Conservation (phyloP, 2,329 filamentous ascomycete genomes). For the Ophiostoma angusticollis region DNA sequence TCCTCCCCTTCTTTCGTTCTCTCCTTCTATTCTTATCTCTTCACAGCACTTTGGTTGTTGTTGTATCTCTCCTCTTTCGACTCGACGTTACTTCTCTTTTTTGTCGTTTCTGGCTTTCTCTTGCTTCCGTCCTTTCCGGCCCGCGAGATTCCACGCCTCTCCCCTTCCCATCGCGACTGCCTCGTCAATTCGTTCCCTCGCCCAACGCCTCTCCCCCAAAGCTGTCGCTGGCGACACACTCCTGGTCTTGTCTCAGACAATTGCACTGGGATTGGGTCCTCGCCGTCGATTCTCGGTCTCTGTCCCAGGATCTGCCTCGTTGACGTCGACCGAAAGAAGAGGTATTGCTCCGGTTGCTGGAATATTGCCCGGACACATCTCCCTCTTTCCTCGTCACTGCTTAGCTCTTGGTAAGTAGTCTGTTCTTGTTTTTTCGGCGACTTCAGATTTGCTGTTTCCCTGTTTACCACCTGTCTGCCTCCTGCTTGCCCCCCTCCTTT, state of each 20-base stretch:
- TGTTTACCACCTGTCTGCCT: background rate
- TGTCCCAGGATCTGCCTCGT: conserved; percentile 2
- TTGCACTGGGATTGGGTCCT: conserved; percentile 11
- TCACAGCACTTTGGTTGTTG: too few species aligned
- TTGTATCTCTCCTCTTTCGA: background rate
- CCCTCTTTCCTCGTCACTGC: conserved; percentile 1
- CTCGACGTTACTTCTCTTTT: background rate
- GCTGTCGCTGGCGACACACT: conserved; percentile 11
- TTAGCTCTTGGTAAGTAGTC: background rate
- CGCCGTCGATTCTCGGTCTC: background rate
- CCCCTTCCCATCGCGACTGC: background rate
- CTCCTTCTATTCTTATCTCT: background rate
- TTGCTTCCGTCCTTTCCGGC: background rate
- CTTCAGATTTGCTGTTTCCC: conserved; percentile 4
- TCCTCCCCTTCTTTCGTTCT: background rate
- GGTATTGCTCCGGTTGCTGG: conserved; percentile 18
- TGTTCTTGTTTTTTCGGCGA: background rate
- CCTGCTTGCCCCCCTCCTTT: background rate
- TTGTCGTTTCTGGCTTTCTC: background rate
- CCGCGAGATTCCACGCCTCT: background rate
- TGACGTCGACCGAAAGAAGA: background rate
- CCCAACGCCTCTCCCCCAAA: background rate
- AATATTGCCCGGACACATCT: conserved; percentile 20
- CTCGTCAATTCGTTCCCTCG: background rate
- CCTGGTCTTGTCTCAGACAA: conserved; percentile 17